Conservation (phyloP, 2,329 filamentous ascomycete genomes). For the Apiospora sp. region DNA sequence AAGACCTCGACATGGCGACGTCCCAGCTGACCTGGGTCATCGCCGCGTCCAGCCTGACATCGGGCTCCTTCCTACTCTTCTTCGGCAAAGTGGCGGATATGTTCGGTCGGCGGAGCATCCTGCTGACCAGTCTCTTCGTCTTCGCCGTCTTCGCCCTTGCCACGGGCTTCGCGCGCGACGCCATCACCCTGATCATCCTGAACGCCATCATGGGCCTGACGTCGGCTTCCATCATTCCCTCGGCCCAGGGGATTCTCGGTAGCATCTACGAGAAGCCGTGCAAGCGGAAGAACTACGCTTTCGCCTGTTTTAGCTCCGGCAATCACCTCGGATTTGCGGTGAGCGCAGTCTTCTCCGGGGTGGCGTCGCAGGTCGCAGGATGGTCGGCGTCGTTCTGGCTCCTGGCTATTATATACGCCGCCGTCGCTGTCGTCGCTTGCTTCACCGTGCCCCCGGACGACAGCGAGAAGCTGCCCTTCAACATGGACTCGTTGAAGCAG, state of each 20-base stretch:
- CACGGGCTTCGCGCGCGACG: conserved; percentile 65
- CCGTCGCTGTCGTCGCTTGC: conserved; percentile 63
- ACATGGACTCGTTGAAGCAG: conserved; percentile 54
- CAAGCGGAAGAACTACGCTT: conserved; percentile 44
- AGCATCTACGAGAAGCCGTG: conserved; percentile 67
- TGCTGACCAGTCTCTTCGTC: conserved; percentile 65
- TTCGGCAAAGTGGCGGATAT: conserved; percentile 72
- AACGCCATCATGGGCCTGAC: conserved; percentile 68
- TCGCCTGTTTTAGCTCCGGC: conserved; percentile 43
- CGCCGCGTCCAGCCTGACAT: conserved; percentile 67
- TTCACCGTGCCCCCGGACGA: conserved; percentile 68
- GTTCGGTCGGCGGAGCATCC: conserved; percentile 68
- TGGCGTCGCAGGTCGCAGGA: conserved; percentile 66
- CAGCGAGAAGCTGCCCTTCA: conserved; percentile 40
- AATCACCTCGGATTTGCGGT: conserved; percentile 48
- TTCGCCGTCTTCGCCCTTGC: conserved; percentile 65
- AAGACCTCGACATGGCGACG: conserved; percentile 67
- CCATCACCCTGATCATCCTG: conserved; percentile 66
- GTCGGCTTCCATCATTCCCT: conserved; percentile 68
- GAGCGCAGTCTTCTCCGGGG: conserved; percentile 62
- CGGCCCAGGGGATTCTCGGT: conserved; percentile 69
- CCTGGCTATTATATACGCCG: conserved; percentile 68
- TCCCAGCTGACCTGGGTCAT: conserved; percentile 74
- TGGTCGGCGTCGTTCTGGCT: conserved; percentile 72
- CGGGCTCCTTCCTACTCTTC: conserved; percentile 70